Base-by-base conservation (phyloP, 116 monocot species). In the Cymodocea nodosa region DNA sequence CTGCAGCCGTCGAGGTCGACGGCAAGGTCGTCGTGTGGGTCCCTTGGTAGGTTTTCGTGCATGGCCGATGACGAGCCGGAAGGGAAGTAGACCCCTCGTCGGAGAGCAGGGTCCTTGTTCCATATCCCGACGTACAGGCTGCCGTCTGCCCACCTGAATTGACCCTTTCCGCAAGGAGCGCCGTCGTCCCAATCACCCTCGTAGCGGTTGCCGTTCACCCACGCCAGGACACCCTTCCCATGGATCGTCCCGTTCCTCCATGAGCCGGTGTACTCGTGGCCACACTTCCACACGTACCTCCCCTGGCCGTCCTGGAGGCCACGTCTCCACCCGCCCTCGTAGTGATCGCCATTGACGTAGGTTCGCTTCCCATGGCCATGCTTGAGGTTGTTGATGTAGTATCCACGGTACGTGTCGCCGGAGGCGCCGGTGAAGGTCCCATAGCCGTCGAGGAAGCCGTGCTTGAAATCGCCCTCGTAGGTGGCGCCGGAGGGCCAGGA, bases 161-260 rank as follows among this genome's bases (percentile, higher is more conserved):
- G 71, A 15, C 84, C 84, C 25, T 67, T 78, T 15, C 85, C 85
- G 8, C 60, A 44, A 0, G 82, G 85, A 16, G 35, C 34, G 2
- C 85, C 85, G 12, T 79, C 79, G 73, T 82, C 79, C 85, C 85
- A 85, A 8, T 71, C 76, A 12, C 85, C 85, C 4, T 85, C 85
- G 55, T 81, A 85, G 4, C 64, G 70, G 34, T 85, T 81, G 9
- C 85, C 85, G 40, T 78, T 77, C 0, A 61, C 56, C 81, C 73
- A 83, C 4, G 78, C 25, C 23, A 83, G 23, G 0, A 50, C 66
- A 1, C 83, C 87, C 0, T 58, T 58, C 5, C 80, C 80, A 17
- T 71, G 68, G 35, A 85, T 81, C 2, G 39, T 61, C 0, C 84
- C 84, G 2, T 10, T 50, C 1, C 55, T 71, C 84, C 84, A 85